Percentiles rank a stretch among this genome's conserved stretches.
Evolutionary conservation across 495 filamentous ascomycete genomes (phyloP).

Genomic region (Penicillium canariense): DNA sequence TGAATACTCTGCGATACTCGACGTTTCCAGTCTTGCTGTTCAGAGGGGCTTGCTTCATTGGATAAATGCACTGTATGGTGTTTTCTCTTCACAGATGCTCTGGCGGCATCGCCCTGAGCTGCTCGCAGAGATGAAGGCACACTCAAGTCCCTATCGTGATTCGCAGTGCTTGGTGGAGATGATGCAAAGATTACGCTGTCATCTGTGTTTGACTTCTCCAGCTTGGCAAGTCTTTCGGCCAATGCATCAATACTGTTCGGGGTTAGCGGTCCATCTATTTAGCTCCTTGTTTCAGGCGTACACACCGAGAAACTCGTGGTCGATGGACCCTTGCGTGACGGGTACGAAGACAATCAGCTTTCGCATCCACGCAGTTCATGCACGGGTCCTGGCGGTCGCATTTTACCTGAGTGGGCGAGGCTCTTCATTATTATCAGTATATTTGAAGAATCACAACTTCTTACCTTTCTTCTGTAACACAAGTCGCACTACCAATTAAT

Average conservation of each 20-base stretch:
- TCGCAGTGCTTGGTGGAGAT: constrained; percentile 6
- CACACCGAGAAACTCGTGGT: constrained; percentile 24
- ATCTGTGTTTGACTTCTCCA: constrained; percentile 16
- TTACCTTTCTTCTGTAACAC: constrained; percentile 30
- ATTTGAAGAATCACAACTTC: not conserved
- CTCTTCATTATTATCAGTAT: not conserved
- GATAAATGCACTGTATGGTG: not conserved
- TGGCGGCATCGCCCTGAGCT: not conserved
- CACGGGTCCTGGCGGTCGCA: constrained; percentile 32
- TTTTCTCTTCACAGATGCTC: constrained; percentile 10
- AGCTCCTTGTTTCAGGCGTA: not conserved
- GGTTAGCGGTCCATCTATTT: not conserved
- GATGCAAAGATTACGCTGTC: constrained; percentile 7
- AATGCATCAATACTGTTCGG: constrained; percentile 20
- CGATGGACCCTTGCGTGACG: constrained; percentile 27
- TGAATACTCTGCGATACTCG: constrained; percentile 12
- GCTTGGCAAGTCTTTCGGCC: constrained; percentile 21
- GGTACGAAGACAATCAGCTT: constrained; percentile 21
- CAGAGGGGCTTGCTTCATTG: not conserved
- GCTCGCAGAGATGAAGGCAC: constrained; percentile 10
- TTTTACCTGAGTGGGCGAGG: constrained; percentile 19
- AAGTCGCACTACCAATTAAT: constrained; percentile 24
- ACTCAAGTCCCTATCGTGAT: constrained; percentile 1
- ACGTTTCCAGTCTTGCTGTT: constrained; percentile 7
- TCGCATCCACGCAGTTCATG: constrained; percentile 26